Conservation (phyloP, 257 asterid genomes). For the Nicotiana sylvestris region DNA sequence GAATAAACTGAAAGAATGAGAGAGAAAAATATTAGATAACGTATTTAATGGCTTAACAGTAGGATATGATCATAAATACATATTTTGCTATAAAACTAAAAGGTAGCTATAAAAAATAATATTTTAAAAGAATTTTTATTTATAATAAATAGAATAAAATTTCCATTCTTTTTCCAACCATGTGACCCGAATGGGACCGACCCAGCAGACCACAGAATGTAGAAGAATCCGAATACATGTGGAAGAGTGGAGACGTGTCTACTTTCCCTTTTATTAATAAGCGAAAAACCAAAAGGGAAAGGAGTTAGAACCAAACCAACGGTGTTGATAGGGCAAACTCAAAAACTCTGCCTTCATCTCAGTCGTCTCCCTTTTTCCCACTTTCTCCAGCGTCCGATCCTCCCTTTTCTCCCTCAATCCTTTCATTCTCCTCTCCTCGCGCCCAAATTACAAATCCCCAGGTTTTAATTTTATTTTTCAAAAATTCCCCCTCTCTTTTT, state of each 20-base stretch:
- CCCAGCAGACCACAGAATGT: background rate
- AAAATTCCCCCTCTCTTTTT: background rate
- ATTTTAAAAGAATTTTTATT: no score
- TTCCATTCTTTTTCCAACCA: no score
- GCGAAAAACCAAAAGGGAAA: background rate
- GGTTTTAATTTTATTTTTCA: background rate
- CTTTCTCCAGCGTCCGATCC: slow-evolving; percentile 33
- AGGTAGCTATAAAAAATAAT: no score
- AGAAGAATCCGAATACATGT: background rate
- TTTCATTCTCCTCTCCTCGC: slow-evolving; percentile 27
- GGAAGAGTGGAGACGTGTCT: background rate
- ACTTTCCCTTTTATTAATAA: background rate
- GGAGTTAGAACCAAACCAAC: slow-evolving; percentile 32
- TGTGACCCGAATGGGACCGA: no score
- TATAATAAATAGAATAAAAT: no score
- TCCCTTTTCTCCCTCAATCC: background rate
- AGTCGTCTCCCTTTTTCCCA: slow-evolving; percentile 48
- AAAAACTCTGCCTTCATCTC: slow-evolving; percentile 50
- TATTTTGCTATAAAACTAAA: no score
- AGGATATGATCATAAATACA: no score
- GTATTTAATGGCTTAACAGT: no score
- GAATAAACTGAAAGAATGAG: no score
- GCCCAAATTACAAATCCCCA: slow-evolving; percentile 37
- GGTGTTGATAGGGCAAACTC: slow-evolving; percentile 59
- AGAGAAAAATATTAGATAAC: no score